Evolutionary conservation across 2,329 filamentous ascomycete genomes (phyloP).

Genomic region (Diaporthe sp.): DNA sequence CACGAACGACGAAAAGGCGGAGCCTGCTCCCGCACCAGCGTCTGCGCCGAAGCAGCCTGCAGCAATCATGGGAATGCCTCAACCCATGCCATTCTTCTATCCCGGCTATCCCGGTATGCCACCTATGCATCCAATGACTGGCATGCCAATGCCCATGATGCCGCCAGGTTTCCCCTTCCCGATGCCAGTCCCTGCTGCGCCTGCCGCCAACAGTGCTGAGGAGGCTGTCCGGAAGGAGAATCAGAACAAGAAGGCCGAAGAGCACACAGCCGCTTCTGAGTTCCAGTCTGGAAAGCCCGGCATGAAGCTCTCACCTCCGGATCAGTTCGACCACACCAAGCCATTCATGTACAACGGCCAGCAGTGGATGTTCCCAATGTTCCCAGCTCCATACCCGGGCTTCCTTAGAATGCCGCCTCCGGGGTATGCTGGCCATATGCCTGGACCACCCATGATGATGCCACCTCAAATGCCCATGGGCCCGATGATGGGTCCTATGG

Average conservation of each 20-base stretch:
- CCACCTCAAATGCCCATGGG: slow-evolving; percentile 44
- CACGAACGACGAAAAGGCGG: slow-evolving; percentile 37
- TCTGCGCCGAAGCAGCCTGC: slow-evolving; percentile 41
- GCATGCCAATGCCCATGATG: slow-evolving; percentile 59
- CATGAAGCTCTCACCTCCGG: slow-evolving; percentile 56
- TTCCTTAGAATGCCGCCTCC: slow-evolving; percentile 41
- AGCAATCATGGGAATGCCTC: slow-evolving; percentile 47
- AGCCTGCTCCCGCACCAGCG: slow-evolving; percentile 23
- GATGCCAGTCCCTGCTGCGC: slow-evolving; percentile 36
- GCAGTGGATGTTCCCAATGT: slow-evolving; percentile 57
- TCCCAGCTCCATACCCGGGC: slow-evolving; percentile 43
- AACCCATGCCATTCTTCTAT: slow-evolving; percentile 44
- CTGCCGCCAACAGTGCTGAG: slow-evolving; percentile 30
- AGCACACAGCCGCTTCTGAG: slow-evolving; percentile 18
- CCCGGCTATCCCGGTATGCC: slow-evolving; percentile 50
- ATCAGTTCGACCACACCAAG: slow-evolving; percentile 61
- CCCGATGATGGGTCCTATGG: slow-evolving; percentile 41
- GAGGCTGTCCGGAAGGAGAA: slow-evolving; percentile 44
- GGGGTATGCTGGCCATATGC: slow-evolving; percentile 40
- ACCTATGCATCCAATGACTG: slow-evolving; percentile 51
- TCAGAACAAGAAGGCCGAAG: slow-evolving; percentile 50
- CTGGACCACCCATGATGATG: slow-evolving; percentile 45
- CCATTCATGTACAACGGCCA: slow-evolving; percentile 63
- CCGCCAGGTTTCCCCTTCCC: slow-evolving; percentile 46
- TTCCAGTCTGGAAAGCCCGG: slow-evolving; percentile 50